These are phyloP conservation scores for Austroboletus eburneus DNA, from an alignment of 768 basidiomycete genomes.

Conservation along the genomic window DNA sequence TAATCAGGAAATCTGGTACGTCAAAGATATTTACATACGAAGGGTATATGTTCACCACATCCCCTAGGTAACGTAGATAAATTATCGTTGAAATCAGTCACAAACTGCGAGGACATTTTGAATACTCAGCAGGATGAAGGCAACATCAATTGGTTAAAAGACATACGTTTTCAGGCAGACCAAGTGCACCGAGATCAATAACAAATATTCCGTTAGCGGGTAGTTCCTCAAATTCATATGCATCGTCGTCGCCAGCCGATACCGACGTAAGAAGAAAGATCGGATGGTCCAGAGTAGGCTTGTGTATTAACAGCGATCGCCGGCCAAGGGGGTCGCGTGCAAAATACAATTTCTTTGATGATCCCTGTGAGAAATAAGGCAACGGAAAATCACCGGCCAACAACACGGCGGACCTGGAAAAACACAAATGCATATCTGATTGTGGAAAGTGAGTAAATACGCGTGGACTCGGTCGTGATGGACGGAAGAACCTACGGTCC, in stretches of 20 bases:
- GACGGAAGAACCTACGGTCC: constrained; percentile 62
- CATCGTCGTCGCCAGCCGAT: constrained; percentile 44
- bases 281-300: constrained; percentile 44
- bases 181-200: constrained; percentile 40
- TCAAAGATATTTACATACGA: constrained; percentile 21
- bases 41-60: constrained; percentile 11
- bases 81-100: constrained; percentile 16
- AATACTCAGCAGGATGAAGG: too few relatives aligned
- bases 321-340: constrained; percentile 82
- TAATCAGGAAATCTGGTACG: not conserved
- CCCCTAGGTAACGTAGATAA: constrained; percentile 21
- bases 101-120: constrained; percentile 13
- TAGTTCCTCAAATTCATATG: constrained; percentile 59
- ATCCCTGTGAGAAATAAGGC: constrained; percentile 32
- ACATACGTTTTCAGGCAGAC: constrained; percentile 25
- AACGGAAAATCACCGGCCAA: not conserved
- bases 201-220: constrained; percentile 53
- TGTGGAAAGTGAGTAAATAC: not conserved
- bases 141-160: too few relatives aligned
- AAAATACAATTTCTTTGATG: constrained; percentile 54
- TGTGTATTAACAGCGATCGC: constrained; percentile 75
- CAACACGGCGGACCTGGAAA: constrained; percentile 54
- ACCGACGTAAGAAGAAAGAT: constrained; percentile 65
- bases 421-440: constrained; percentile 76
- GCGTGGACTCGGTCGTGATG: too few relatives aligned